phyloP scores from a whole-genome alignment of 1,284 basidiomycete species.

The Ceratobasidium sp. region DNA sequence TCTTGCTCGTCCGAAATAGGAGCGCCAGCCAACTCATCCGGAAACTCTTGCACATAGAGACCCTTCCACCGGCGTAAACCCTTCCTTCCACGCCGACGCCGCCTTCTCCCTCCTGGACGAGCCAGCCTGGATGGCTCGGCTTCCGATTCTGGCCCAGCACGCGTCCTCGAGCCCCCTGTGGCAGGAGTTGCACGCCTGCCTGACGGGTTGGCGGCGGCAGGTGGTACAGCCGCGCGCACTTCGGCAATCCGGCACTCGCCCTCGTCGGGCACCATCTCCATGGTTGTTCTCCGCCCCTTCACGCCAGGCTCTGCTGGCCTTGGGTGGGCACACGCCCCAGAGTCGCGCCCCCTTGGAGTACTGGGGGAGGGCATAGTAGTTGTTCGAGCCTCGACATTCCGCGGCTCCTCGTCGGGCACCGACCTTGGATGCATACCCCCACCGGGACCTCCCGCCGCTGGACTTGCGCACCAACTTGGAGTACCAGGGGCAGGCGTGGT shows the following conservation, averaged over 20 bases:
- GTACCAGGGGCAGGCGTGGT: not conserved
- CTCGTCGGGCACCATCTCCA: not conserved
- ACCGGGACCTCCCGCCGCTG: no score
- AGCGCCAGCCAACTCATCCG: constrained; percentile 5
- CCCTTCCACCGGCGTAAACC: not conserved
- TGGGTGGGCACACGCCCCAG: no score
- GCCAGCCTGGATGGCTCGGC: not conserved
- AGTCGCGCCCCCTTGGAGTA: no score
- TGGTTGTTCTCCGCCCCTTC: not conserved
- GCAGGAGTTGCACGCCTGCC: not conserved
- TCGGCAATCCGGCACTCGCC: no score
- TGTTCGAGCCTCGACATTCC: no score
- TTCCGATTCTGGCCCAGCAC: not conserved
- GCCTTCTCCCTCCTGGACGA: not conserved
- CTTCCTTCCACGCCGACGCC: not conserved
- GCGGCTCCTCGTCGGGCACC: no score
- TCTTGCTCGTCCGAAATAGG: not conserved
- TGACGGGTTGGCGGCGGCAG: no score
- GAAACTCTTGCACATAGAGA: constrained; percentile 8
- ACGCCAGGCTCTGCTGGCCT: no score
- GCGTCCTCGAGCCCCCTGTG: not conserved
- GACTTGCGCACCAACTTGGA: not conserved
- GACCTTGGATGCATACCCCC: no score
- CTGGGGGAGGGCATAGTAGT: no score
- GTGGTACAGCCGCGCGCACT: no score